These are phyloP conservation scores for Eucommia ulmoides DNA, from an alignment of 257 asterid genomes.

Conservation along the genomic window DNA sequence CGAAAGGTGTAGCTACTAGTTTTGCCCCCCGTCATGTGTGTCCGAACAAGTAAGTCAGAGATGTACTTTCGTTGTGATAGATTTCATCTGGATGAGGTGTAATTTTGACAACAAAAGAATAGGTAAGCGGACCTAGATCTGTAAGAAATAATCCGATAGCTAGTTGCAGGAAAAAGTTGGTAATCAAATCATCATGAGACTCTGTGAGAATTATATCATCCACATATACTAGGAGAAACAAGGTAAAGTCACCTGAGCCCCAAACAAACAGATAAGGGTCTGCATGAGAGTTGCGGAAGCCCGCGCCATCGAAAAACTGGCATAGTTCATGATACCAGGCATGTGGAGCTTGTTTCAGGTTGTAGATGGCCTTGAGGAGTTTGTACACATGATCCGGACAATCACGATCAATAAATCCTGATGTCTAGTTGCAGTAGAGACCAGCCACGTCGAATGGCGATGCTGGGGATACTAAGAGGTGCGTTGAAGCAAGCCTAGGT, in stretches of 20 bases:
- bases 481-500: neutral
- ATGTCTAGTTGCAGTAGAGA: neutral
- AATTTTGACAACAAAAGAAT: too few species aligned
- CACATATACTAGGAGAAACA: neutral
- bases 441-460: neutral
- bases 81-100: too few species aligned
- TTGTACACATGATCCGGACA: neutral
- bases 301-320: too few species aligned
- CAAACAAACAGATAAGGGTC: too few species aligned
- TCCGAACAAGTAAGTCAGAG: neutral
- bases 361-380: neutral
- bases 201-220: neutral
- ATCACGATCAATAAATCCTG: neutral
- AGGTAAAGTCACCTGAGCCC: too few species aligned
- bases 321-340: too few species aligned
- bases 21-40: neutral
- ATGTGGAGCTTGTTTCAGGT: neutral
- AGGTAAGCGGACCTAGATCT: too few species aligned
- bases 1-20: too few species aligned
- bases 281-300: too few species aligned
- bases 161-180: too few species aligned
- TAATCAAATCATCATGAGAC: too few species aligned
- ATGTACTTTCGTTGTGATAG: neutral
- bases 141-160: too few species aligned
- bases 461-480: neutral